Conservation (phyloP, 2,329 filamentous ascomycete species). For the Nigrospora oryzae region DNA sequence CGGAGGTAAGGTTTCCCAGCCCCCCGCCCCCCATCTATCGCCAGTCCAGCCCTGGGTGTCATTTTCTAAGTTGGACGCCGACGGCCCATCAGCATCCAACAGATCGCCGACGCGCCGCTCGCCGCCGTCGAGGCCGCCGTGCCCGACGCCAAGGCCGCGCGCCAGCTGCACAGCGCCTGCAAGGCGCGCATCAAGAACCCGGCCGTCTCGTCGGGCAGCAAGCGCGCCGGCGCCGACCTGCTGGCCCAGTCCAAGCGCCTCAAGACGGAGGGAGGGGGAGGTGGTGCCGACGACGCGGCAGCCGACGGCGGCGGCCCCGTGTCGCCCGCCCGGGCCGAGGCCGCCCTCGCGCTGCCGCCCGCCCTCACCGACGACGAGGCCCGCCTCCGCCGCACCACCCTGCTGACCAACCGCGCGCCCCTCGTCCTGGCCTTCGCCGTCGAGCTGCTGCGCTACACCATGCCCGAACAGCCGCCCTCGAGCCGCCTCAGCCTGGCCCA, state of each 20-base stretch:
- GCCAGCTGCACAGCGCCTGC: slow-evolving; percentile 43
- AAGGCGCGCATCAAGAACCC: slow-evolving; percentile 39
- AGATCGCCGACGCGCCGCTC: slow-evolving; percentile 42
- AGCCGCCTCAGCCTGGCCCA: slow-evolving; percentile 76
- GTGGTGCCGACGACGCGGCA: slow-evolving; percentile 14
- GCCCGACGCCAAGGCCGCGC: slow-evolving; percentile 38
- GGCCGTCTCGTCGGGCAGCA: slow-evolving; percentile 12
- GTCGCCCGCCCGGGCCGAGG: slow-evolving; percentile 52
- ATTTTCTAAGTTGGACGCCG: neutral
- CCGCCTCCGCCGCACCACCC: slow-evolving; percentile 43
- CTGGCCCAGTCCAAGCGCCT: slow-evolving; percentile 20
- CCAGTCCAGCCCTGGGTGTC: neutral
- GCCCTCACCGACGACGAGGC: slow-evolving; percentile 44
- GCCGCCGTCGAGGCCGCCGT: slow-evolving; percentile 36
- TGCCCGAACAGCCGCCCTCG: slow-evolving; percentile 79
- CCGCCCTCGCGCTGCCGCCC: slow-evolving; percentile 48
- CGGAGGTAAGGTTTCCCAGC: slow-evolving; percentile 38
- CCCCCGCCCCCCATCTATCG: slow-evolving; percentile 7
- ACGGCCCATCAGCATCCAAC: slow-evolving; percentile 35
- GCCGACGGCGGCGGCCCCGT: slow-evolving; percentile 22
- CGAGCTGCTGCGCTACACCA: slow-evolving; percentile 66
- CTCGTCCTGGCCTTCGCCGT: slow-evolving; percentile 75
- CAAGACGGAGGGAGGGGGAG: slow-evolving; percentile 10
- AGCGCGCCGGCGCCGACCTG: slow-evolving; percentile 20
- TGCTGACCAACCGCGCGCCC: slow-evolving; percentile 75